A percentile compares a stretch with the other conserved stretches of the same genome.
phyloP scores from a whole-genome alignment of 2,329 filamentous ascomycete species.

The Byssochlamys sp. region DNA sequence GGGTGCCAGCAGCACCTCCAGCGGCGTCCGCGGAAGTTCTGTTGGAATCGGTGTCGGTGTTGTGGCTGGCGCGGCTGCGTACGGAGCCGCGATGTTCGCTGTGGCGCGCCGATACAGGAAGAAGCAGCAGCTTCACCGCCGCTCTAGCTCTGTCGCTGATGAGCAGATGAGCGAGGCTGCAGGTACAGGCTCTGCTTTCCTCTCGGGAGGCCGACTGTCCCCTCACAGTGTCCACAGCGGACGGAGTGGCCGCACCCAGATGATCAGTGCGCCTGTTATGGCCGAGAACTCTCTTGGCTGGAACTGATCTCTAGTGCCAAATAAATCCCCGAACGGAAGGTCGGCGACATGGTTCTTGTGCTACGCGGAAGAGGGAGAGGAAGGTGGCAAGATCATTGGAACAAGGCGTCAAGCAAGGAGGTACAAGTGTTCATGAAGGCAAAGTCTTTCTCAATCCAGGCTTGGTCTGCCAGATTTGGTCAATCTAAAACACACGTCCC shows the following conservation, averaged over 20 bases:
- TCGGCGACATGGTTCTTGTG: not conserved
- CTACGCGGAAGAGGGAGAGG: not conserved
- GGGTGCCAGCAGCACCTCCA: conserved; percentile 38
- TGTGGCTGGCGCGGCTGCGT: conserved; percentile 69
- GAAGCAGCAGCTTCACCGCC: conserved; percentile 67
- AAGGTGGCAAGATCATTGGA: not conserved
- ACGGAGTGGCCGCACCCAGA: conserved; percentile 55
- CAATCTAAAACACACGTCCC: conserved; percentile 1
- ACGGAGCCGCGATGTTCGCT: conserved; percentile 89
- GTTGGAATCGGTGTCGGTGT: conserved; percentile 66
- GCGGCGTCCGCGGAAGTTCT: conserved; percentile 37
- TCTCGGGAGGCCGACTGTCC: conserved; percentile 37
- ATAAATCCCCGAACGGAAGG: conserved; percentile 7
- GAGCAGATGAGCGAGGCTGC: conserved; percentile 59
- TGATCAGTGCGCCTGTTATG: conserved; percentile 82
- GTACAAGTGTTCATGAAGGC: not conserved
- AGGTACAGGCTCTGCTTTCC: conserved; percentile 26
- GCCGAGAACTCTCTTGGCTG: conserved; percentile 91
- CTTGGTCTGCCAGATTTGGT: conserved; percentile 9
- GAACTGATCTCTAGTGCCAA: conserved; percentile 53
- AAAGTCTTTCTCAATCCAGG: conserved; percentile 1
- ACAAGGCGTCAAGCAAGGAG: not conserved
- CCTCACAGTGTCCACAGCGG: conserved; percentile 55
- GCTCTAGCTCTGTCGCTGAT: conserved; percentile 61
- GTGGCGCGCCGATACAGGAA: conserved; percentile 83